Conservation (phyloP, 495 filamentous ascomycete species). For the Annulohypoxylon moriforme region DNA sequence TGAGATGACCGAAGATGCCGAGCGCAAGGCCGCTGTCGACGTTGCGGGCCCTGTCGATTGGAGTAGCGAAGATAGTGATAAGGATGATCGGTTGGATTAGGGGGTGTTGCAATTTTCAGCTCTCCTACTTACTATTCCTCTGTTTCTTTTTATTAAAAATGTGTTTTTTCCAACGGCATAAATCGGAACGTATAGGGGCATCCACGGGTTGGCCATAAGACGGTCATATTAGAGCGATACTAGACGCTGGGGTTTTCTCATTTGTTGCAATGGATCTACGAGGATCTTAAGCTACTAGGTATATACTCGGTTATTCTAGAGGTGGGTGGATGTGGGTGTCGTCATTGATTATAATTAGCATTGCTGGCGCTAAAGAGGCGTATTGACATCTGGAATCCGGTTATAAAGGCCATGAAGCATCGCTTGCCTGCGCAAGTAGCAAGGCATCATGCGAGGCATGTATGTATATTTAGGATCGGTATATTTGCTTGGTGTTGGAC, state of each 20-base stretch:
- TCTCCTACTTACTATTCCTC: neutral
- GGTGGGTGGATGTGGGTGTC: constrained; percentile 1
- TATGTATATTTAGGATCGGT: neutral
- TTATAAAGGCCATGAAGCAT: constrained; percentile 8
- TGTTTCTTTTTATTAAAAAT: neutral
- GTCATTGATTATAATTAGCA: neutral
- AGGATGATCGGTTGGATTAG: constrained; percentile 35
- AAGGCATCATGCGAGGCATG: neutral
- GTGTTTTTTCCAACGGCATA: neutral
- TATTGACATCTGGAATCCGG: neutral
- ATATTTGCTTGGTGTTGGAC: neutral
- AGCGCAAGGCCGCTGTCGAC: constrained; percentile 35
- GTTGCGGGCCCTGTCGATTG: constrained; percentile 27
- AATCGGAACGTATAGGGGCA: neutral
- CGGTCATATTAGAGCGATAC: constrained; percentile 7
- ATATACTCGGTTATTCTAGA: constrained; percentile 3
- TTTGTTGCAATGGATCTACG: constrained; percentile 8
- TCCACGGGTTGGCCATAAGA: neutral
- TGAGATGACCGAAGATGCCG: constrained; percentile 87
- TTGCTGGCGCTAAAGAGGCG: constrained; percentile 8
- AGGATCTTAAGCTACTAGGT: constrained; percentile 1
- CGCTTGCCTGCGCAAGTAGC: neutral
- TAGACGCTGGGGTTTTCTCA: constrained; percentile 21
- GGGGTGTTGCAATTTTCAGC: neutral
- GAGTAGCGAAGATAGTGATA: constrained; percentile 46